A percentile compares a stretch with the other conserved stretches of the same genome.
Evolutionary conservation across 768 basidiomycete genomes (phyloP).

Genomic region (Xerocomellus dryophilus): DNA sequence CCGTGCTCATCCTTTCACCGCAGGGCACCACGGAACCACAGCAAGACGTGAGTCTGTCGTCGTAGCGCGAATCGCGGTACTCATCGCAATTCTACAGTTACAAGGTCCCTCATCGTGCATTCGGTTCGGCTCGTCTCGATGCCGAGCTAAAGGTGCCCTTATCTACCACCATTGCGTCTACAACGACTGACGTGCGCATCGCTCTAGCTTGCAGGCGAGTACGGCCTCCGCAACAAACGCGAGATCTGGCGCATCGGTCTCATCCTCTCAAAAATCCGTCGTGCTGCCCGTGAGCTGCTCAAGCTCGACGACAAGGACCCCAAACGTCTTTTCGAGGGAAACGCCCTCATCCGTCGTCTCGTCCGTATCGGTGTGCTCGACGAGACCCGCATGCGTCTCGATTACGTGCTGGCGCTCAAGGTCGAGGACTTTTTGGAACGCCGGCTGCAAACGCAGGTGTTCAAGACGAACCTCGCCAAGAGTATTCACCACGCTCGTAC

Average conservation of each 20-base stretch:
- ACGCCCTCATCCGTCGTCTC: constrained; percentile 92
- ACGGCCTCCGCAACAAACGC: constrained; percentile 99
- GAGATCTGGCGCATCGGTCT: constrained; percentile 99
- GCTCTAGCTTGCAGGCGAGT: constrained; percentile 93
- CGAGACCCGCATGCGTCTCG: constrained; percentile 97
- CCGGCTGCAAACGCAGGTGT: constrained; percentile 97
- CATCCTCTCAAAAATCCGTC: constrained; percentile 98
- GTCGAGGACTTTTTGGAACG: constrained; percentile 99
- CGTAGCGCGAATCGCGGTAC: constrained; percentile 64
- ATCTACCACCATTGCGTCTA: background rate
- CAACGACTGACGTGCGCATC: constrained; percentile 1
- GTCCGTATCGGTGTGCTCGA: constrained; percentile 99
- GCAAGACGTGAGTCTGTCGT: constrained; percentile 91
- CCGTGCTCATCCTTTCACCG: constrained; percentile 29
- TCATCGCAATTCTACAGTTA: constrained; percentile 75
- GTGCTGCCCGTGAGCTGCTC: constrained; percentile 99
- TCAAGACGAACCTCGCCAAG: constrained; percentile 98
- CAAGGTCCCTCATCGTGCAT: constrained; percentile 98
- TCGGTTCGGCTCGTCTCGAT: constrained; percentile 97
- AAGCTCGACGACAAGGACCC: constrained; percentile 99
- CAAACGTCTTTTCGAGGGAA: constrained; percentile 99
- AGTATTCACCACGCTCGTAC: constrained; percentile 98
- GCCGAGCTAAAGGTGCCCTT: constrained; percentile 89
- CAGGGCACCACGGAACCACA: constrained; percentile 90
- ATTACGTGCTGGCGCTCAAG: constrained; percentile 99